Evolutionary conservation across 2,329 filamentous ascomycete species (phyloP), one percentile per base, ranked within the genome.

Genomic region (Fusarium nematophilum): DNA sequence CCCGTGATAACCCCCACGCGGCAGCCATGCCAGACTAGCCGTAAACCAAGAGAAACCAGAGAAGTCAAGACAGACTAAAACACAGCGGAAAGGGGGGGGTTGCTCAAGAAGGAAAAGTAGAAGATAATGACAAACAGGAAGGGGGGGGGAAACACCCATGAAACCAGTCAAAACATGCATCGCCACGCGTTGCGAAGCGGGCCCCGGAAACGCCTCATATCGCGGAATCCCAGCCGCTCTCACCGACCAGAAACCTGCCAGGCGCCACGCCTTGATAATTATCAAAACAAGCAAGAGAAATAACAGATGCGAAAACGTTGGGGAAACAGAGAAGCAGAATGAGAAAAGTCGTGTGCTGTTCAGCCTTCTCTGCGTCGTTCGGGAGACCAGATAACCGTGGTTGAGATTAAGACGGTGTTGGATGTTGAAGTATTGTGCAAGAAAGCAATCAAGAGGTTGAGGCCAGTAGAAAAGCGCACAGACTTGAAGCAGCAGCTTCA

Each of bases 171-270:
- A 34, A 27, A 29, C 33, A 47, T 38, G 13, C 21, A 53, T 40
- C 53, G 30, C 45, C 46, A 13, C 47, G 30, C 44, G 45, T 53
- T 27, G 8, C 40, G 46, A 51, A 53, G 53, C 48, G 47, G 43
- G 53, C 39, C 57, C 53, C 50, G 45, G 39, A 64, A 68, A 69
- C 64, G 66, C 66, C 65, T 62, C 54, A 56, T 62, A 43, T 58
- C 54, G 66, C 66, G 66, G 66, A 61, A 60, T 64, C 64, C 72
- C 64, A 72, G 71, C 70, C 72, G 72, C 73, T 76, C 73, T 76
- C 75, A 75, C 75, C 71, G 71, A 75, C 71, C 66, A 70, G 67
- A 72, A 70, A 64, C 63, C 64, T 60, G 50, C 57, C 65, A 55
- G 67, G 66, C 70, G 64, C 68, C 66, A 61, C 60, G 66, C 69